phyloP scores from a whole-genome alignment of 2,329 filamentous ascomycete genomes.

The Cryphonectria naterciae region DNA sequence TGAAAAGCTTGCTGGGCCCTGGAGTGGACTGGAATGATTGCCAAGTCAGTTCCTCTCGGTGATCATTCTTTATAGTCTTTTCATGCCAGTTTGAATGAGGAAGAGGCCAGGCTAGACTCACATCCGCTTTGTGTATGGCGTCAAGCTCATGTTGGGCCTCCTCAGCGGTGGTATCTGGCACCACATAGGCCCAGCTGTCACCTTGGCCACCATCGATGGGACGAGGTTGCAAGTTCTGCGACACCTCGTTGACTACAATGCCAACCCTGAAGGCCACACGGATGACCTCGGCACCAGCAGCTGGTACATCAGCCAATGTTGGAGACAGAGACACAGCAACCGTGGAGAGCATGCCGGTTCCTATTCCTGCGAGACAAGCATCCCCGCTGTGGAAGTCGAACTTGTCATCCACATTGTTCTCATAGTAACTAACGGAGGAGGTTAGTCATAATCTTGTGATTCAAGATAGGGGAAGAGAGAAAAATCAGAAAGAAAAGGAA shows the following conservation, averaged over 20 bases:
- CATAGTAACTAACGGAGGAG: slow-evolving; percentile 36
- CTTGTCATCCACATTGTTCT: slow-evolving; percentile 33
- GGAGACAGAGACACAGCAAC: slow-evolving; percentile 47
- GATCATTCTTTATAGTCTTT: no score
- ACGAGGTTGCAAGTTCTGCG: slow-evolving; percentile 45
- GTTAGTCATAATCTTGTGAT: background rate
- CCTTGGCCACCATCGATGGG: slow-evolving; percentile 24
- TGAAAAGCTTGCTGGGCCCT: slow-evolving; percentile 43
- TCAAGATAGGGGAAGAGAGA: no score
- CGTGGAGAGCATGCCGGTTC: slow-evolving; percentile 49
- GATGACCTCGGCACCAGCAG: slow-evolving; percentile 46
- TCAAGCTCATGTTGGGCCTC: slow-evolving; percentile 46
- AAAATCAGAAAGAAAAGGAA: background rate
- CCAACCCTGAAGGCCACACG: slow-evolving; percentile 52
- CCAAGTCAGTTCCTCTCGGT: background rate
- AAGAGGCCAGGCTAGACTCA: background rate
- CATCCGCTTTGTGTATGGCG: slow-evolving; percentile 34
- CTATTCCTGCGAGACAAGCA: slow-evolving; percentile 44
- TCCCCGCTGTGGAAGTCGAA: slow-evolving; percentile 34
- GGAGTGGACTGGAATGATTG: slow-evolving; percentile 31
- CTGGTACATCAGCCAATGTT: slow-evolving; percentile 44
- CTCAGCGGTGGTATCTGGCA: slow-evolving; percentile 39
- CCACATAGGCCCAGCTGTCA: slow-evolving; percentile 48
- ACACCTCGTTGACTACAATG: slow-evolving; percentile 47
- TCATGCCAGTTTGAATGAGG: background rate